These are phyloP conservation scores for Fraxinus floribunda DNA, from an alignment of 305 asterid genomes.

Conservation along the genomic window DNA sequence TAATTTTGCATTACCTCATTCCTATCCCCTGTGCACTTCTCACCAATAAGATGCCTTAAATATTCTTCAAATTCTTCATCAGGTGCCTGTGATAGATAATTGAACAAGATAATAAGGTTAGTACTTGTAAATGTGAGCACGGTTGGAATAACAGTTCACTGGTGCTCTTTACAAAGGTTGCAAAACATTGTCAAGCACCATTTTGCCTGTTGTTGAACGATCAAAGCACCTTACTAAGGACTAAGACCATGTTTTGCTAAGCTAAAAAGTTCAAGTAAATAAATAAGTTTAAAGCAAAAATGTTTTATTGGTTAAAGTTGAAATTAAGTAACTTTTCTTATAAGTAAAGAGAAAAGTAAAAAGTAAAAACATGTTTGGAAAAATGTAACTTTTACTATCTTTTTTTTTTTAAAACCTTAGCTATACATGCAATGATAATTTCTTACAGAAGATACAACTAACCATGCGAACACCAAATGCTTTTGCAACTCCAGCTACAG, in stretches of 20 bases:
- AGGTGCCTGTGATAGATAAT: slow-evolving; percentile 56
- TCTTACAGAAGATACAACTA: slow-evolving; percentile 11
- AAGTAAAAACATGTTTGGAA: neutral
- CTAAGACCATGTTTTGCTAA: neutral
- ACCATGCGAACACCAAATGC: slow-evolving; percentile 83
- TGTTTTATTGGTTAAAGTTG: neutral
- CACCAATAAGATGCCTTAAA: slow-evolving; percentile 68
- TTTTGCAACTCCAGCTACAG: slow-evolving; percentile 85
- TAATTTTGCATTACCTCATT: slow-evolving; percentile 59
- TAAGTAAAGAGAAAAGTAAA: neutral
- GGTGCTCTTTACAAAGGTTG: neutral
- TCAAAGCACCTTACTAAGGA: neutral
- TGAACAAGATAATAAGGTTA: neutral
- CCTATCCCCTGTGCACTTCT: slow-evolving; percentile 76
- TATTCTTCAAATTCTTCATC: slow-evolving; percentile 96
- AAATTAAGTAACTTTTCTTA: neutral
- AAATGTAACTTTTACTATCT: neutral
- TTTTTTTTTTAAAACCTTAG: neutral
- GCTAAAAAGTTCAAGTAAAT: neutral
- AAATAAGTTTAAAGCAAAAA: neutral
- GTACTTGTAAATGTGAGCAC: neutral
- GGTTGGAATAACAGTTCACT: neutral
- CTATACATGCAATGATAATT: neutral
- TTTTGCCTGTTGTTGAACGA: neutral
- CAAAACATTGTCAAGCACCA: neutral